Evolutionary conservation across 75 land plant species (phyloP).

Genomic region (Pinus albicaulis): DNA sequence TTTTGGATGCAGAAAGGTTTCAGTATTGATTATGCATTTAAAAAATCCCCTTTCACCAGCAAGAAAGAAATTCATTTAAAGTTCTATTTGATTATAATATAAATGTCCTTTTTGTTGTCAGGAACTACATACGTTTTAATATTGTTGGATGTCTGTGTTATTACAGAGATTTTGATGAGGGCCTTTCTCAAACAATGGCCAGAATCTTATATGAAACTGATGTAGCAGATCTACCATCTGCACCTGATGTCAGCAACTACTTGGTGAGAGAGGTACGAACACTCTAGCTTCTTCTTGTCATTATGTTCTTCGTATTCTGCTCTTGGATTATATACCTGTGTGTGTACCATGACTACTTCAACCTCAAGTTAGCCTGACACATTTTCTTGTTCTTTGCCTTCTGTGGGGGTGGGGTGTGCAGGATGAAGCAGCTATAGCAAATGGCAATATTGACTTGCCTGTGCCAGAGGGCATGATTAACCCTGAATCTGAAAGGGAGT

Average conservation of each 20-base stretch:
- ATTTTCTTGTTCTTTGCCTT: background rate
- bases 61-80: background rate
- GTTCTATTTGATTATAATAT: background rate
- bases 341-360: background rate
- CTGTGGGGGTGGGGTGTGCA: constrained; percentile 16
- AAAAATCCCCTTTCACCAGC: no score
- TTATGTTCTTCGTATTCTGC: background rate
- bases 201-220: constrained; percentile 70
- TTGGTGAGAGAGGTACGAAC: constrained; percentile 62
- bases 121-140: background rate
- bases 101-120: background rate
- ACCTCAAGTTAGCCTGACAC: background rate
- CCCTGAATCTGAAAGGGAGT: constrained; percentile 56
- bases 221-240: constrained; percentile 42
- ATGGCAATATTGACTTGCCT: constrained; percentile 48
- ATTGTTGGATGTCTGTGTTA: background rate
- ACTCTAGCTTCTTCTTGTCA: background rate
- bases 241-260: constrained; percentile 92
- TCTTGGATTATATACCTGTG: background rate
- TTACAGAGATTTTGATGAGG: constrained; percentile 87
- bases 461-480: constrained; percentile 68
- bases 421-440: constrained; percentile 52
- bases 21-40: background rate
- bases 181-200: constrained; percentile 53
- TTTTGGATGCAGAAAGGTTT: background rate